Conservation (phyloP, 768 basidiomycete genomes). For the Phaffia tasmanica region DNA sequence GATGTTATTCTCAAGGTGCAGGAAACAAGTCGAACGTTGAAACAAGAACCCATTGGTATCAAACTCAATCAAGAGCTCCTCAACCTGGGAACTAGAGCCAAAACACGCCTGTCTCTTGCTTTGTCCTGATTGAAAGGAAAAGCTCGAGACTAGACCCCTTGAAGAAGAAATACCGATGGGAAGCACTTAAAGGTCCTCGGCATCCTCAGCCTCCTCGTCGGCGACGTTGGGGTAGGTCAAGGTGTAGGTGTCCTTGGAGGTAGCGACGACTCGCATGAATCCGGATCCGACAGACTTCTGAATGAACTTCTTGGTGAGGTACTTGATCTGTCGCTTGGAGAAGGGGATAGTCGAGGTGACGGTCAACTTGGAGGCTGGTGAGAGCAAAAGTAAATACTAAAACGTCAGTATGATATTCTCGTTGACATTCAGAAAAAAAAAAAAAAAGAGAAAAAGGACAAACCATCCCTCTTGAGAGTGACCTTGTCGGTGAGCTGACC, state of each 20-base stretch:
- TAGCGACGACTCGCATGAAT: constrained; percentile 59
- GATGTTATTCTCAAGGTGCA: too few relatives aligned
- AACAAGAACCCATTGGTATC: too few relatives aligned
- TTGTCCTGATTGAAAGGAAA: too few relatives aligned
- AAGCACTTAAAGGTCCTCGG: constrained; percentile 8
- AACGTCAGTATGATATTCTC: too few relatives aligned
- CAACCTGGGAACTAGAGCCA: too few relatives aligned
- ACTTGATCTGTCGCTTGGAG: constrained; percentile 43
- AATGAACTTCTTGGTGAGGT: constrained; percentile 97
- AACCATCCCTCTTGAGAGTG: constrained; percentile 77
- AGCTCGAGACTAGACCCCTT: too few relatives aligned
- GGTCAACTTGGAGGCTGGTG: neutral
- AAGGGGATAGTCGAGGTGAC: constrained; percentile 11
- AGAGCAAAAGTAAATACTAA: neutral
- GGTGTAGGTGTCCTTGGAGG: constrained; percentile 84
- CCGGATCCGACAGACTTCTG: constrained; percentile 65
- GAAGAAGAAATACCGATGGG: neutral
- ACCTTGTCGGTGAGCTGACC: constrained; percentile 84
- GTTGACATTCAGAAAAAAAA: neutral
- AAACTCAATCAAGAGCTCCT: too few relatives aligned
- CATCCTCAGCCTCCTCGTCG: constrained; percentile 20
- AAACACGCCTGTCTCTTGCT: too few relatives aligned
- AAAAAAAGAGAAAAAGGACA: constrained; percentile 31
- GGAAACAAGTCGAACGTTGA: too few relatives aligned
- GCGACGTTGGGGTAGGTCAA: constrained; percentile 63